Percentiles rank a stretch among this genome's conserved stretches.
These are phyloP conservation scores for Hypoxylon sp. DNA, from an alignment of 2,329 filamentous ascomycete genomes.

Conservation along the genomic window DNA sequence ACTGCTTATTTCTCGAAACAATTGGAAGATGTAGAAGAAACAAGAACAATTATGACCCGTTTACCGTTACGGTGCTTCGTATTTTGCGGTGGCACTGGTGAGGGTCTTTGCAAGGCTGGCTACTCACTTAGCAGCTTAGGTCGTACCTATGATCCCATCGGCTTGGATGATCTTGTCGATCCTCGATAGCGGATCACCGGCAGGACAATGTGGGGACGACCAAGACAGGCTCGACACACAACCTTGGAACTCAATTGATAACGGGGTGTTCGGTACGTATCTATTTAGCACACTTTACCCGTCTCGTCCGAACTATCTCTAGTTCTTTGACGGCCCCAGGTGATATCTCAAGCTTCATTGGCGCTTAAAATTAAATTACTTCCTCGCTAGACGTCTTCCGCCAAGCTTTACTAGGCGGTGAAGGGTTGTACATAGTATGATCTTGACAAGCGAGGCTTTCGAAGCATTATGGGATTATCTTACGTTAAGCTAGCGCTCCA, in stretches of 20 bases:
- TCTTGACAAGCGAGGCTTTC: conserved; percentile 14
- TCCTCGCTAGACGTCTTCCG: conserved; percentile 4
- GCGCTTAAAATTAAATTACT: conserved; percentile 25
- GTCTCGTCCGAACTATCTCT: conserved; percentile 39
- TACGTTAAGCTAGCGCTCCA: conserved; percentile 29
- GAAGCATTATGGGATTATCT: conserved; percentile 20
- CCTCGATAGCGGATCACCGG: conserved; percentile 39
- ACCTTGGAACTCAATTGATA: conserved; percentile 16
- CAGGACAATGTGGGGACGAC: conserved; percentile 48
- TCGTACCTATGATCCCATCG: conserved; percentile 49
- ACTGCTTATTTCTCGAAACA: conserved; percentile 9
- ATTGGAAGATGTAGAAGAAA: conserved; percentile 6
- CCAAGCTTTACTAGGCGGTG: conserved; percentile 14
- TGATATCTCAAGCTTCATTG: conserved; percentile 39
- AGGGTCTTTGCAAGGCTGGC: conserved; percentile 40
- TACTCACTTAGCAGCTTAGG: conserved; percentile 34
- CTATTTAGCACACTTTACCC: conserved; percentile 32
- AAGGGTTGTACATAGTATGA: conserved; percentile 2
- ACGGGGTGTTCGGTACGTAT: conserved; percentile 9
- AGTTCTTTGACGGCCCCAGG: conserved; percentile 29
- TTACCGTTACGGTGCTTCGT: conserved; percentile 29
- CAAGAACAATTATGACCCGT: conserved; percentile 16
- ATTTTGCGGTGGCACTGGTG: conserved; percentile 37
- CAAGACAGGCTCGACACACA: conserved; percentile 34
- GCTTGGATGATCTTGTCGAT: conserved; percentile 51